Conservation (phyloP, 192 early-diverging fungal genomes). For the Backusella westeae region DNA sequence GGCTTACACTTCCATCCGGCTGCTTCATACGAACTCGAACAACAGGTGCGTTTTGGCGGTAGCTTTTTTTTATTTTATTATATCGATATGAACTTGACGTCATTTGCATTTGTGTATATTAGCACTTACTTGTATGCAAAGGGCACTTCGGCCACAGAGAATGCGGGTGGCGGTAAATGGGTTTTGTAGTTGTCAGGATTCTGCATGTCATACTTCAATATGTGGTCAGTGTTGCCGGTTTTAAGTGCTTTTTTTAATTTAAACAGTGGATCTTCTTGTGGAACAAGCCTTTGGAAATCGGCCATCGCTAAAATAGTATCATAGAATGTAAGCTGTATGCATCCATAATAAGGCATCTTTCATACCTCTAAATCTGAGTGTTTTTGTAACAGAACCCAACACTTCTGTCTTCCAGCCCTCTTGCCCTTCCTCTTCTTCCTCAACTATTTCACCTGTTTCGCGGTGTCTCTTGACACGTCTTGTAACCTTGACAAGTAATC, state of each 20-base stretch:
- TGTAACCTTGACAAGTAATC: conserved; percentile 62
- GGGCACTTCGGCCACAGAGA: conserved; percentile 51
- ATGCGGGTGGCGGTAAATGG: conserved; percentile 58
- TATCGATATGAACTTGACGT: too few relatives aligned
- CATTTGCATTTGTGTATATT: neutral
- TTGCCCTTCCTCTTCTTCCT: conserved; percentile 17
- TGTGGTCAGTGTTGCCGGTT: conserved; percentile 43
- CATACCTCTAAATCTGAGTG: conserved; percentile 63
- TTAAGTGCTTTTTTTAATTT: conserved; percentile 43
- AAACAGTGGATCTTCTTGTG: conserved; percentile 43
- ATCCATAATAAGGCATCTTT: neutral
- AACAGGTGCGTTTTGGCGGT: conserved; percentile 49
- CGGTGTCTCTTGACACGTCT: conserved; percentile 25
- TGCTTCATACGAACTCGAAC: conserved; percentile 45
- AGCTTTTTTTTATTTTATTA: conserved; percentile 26
- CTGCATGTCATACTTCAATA: conserved; percentile 36
- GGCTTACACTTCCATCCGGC: conserved; percentile 39
- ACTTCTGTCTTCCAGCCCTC: conserved; percentile 43
- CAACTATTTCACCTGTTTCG: neutral
- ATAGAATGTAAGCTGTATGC: too few relatives aligned
- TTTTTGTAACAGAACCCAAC: conserved; percentile 52
- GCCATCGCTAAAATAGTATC: conserved; percentile 21
- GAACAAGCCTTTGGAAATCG: conserved; percentile 58
- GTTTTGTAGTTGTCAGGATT: conserved; percentile 34
- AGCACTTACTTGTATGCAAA: conserved; percentile 48